These are phyloP conservation scores for Scedosporium apiospermum DNA, from an alignment of 2,329 filamentous ascomycete species.

Conservation along the genomic window DNA sequence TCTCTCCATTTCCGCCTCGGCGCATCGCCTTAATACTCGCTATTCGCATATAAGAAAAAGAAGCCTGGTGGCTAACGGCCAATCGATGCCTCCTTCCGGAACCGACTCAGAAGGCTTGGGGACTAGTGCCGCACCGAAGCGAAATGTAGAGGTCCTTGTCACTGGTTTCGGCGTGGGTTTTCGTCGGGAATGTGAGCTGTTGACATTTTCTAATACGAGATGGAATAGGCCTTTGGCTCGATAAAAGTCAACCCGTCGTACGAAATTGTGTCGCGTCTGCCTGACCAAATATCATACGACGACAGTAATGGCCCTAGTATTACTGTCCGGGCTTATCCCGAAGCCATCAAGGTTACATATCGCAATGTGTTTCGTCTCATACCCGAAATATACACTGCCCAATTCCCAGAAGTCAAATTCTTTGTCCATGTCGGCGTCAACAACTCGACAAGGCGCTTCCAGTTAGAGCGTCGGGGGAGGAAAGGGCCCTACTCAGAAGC, in stretches of 20 bases:
- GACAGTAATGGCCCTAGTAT: background rate
- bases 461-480: background rate
- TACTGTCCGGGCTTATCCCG: background rate
- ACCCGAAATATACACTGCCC: background rate
- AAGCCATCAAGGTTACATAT: background rate
- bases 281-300: background rate
- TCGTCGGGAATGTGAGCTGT: background rate
- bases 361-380: background rate
- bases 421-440: background rate
- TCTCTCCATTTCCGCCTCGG: no score
- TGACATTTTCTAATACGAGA: background rate
- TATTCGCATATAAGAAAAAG: no score
- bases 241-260: background rate
- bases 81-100: no score
- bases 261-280: background rate
- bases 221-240: background rate
- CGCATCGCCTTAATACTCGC: no score
- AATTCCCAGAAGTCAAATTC: background rate
- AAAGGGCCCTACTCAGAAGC: background rate
- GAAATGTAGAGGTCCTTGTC: background rate
- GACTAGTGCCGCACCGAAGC: no score
- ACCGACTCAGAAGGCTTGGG: no score
- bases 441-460: background rate
- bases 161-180: conserved; percentile 1
- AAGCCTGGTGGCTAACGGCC: no score